These are phyloP conservation scores for Darksidea phi DNA, from an alignment of 495 filamentous ascomycete genomes.

Conservation along the genomic window DNA sequence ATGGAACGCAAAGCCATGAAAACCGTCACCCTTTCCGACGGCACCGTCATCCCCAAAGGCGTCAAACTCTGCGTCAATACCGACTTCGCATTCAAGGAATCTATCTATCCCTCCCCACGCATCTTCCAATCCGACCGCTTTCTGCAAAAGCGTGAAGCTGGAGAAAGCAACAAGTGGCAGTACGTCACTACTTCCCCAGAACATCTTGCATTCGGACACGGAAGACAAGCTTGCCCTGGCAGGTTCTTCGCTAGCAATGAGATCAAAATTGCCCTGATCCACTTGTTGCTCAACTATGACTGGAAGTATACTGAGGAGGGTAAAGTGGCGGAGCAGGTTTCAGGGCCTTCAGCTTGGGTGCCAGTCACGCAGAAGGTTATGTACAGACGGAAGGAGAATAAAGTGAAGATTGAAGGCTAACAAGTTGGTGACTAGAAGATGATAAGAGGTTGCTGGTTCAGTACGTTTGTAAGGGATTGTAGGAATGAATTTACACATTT, in stretches of 20 bases:
- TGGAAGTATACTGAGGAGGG: background rate
- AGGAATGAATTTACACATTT: no score
- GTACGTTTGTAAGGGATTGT: no score
- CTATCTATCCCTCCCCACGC: background rate
- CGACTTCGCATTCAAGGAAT: background rate
- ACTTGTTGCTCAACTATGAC: slow-evolving; percentile 21
- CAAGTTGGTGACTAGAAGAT: no score
- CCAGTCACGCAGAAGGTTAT: no score
- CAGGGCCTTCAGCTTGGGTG: no score
- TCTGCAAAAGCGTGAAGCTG: background rate
- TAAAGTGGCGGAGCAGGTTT: no score
- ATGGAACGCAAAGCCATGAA: background rate
- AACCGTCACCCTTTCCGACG: background rate
- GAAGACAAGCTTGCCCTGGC: slow-evolving; percentile 54
- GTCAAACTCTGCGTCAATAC: background rate
- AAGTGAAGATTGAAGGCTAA: no score
- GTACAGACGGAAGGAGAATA: no score
- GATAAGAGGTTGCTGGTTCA: no score
- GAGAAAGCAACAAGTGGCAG: background rate
- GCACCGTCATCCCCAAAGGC: background rate
- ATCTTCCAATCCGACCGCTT: background rate
- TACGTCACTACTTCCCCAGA: slow-evolving; percentile 21
- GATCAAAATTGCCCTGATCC: slow-evolving; percentile 45
- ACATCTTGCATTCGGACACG: slow-evolving; percentile 51
- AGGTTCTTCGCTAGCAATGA: slow-evolving; percentile 54